A percentile compares a stretch with the other conserved stretches of the same genome.
These are phyloP conservation scores for Salvia splendens DNA, from an alignment of 257 asterid genomes.

Conservation along the genomic window DNA sequence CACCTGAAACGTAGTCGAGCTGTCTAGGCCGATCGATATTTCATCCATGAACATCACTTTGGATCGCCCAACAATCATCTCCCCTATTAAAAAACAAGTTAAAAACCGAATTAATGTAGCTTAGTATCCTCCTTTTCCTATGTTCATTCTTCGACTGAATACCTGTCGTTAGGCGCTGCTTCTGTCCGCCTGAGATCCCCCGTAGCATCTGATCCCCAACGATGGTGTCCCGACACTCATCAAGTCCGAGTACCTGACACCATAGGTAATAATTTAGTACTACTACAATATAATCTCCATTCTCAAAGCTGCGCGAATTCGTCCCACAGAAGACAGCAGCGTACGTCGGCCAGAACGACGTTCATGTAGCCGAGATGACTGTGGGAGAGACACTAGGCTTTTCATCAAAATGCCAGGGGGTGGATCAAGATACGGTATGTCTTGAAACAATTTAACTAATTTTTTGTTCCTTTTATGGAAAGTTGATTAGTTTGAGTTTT, in stretches of 20 bases:
- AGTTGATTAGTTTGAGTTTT: background rate
- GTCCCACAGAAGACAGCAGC: constrained; percentile 66
- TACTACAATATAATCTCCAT: no score
- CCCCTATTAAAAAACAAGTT: constrained; percentile 48
- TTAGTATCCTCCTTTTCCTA: background rate
- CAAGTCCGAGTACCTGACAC: constrained; percentile 60
- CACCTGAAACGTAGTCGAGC: constrained; percentile 74
- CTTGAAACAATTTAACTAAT: background rate
- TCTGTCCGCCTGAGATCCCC: constrained; percentile 76
- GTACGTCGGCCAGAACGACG: constrained; percentile 68
- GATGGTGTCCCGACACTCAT: constrained; percentile 57
- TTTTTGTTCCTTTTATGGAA: background rate
- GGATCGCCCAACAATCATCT: constrained; percentile 77
- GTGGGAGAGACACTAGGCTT: constrained; percentile 67
- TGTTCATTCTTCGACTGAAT: background rate
- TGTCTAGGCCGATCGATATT: constrained; percentile 77
- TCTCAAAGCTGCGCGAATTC: constrained; percentile 42
- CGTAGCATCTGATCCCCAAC: constrained; percentile 71
- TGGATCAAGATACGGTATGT: constrained; percentile 58
- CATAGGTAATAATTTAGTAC: background rate
- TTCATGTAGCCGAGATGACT: constrained; percentile 72
- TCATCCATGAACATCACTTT: constrained; percentile 73
- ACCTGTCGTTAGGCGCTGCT: constrained; percentile 68
- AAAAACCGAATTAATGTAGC: background rate
- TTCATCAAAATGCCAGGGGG: constrained; percentile 67